Conservation (phyloP, 257 asterid genomes). For the Haberlea rhodopensis region DNA sequence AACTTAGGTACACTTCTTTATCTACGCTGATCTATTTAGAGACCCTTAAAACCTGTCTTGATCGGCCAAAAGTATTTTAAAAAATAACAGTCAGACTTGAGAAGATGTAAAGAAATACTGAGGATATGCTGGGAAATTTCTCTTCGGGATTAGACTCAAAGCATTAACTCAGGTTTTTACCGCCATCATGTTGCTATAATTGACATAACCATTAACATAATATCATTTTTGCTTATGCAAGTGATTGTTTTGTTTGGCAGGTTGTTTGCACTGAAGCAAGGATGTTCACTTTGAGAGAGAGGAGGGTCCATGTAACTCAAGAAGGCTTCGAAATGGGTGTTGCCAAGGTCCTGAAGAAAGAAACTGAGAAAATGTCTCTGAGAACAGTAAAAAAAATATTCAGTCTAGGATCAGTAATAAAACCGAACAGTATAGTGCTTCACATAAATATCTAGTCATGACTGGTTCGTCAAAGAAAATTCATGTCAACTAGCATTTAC, state of each 20-base stretch:
- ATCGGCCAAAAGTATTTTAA: too few relatives aligned
- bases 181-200: neutral
- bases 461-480: too few relatives aligned
- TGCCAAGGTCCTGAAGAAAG: conserved; percentile 97
- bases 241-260: conserved; percentile 33
- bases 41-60: neutral
- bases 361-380: conserved; percentile 87
- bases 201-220: neutral
- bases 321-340: conserved; percentile 99
- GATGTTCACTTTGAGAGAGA: conserved; percentile 94
- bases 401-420: too few relatives aligned
- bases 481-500: too few relatives aligned
- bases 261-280: conserved; percentile 98
- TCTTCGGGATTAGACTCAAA: neutral
- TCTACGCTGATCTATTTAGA: neutral
- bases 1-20: neutral
- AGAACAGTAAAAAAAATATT: too few relatives aligned
- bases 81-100: too few relatives aligned
- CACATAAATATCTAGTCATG: too few relatives aligned
- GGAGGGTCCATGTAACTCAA: conserved; percentile 94
- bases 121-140: too few relatives aligned
- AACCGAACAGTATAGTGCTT: too few relatives aligned
- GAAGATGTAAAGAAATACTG: too few relatives aligned
- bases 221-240: neutral
- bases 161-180: neutral